Conservation (phyloP, 257 asterid genomes). For the Gentiana straminea region DNA sequence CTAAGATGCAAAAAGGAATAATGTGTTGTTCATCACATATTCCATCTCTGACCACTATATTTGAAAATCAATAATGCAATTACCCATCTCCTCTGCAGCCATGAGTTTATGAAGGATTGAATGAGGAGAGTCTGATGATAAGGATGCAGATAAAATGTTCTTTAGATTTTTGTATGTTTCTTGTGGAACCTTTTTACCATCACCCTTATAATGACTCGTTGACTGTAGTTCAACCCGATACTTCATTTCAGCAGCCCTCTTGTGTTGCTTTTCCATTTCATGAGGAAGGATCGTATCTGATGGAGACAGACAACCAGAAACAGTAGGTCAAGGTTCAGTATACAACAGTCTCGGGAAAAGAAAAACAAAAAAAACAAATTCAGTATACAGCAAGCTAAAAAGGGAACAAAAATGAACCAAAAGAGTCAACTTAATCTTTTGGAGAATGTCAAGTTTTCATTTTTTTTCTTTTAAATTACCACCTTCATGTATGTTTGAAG, state of each 20-base stretch:
- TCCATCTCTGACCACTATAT: constrained; percentile 17
- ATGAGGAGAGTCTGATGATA: constrained; percentile 9
- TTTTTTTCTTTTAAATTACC: neutral
- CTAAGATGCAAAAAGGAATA: neutral
- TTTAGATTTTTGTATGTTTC: constrained; percentile 22
- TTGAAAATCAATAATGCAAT: constrained; percentile 46
- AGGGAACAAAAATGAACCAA: too few species aligned
- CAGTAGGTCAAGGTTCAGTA: neutral
- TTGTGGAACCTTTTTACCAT: constrained; percentile 18
- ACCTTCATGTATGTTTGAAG: constrained; percentile 28
- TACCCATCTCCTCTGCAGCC: constrained; percentile 49
- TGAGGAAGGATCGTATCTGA: constrained; percentile 21
- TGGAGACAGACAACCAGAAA: constrained; percentile 1
- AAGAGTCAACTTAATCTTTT: too few species aligned
- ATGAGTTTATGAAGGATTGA: constrained; percentile 38
- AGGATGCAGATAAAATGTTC: constrained; percentile 16
- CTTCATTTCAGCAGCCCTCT: constrained; percentile 13
- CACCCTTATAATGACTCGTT: constrained; percentile 8
- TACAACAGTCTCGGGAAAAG: too few species aligned
- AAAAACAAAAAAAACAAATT: neutral
- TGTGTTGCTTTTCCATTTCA: constrained; percentile 15
- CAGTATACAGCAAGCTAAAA: neutral
- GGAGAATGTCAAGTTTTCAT: too few species aligned
- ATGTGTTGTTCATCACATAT: neutral
- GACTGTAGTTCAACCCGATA: constrained; percentile 11